phyloP scores from a whole-genome alignment of 2,329 filamentous ascomycete species.

The Escovopsis weberi region DNA sequence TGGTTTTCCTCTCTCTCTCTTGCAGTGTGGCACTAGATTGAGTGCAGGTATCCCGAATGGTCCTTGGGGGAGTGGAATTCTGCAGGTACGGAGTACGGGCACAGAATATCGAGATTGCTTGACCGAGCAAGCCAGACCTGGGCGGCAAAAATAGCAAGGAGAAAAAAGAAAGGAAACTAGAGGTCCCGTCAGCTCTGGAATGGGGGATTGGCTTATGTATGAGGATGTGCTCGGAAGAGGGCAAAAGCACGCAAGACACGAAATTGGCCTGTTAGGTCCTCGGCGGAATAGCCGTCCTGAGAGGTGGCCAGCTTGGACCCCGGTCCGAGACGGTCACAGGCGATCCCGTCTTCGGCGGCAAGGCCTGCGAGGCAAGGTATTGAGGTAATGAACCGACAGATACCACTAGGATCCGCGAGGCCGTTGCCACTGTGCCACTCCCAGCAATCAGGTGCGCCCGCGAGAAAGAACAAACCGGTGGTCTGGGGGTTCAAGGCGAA shows the following conservation, averaged over 20 bases:
- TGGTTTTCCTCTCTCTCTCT: constrained; percentile 1
- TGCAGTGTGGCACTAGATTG: constrained; percentile 6
- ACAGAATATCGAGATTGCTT: constrained; percentile 2
- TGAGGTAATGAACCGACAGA: constrained; percentile 1
- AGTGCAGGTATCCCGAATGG: constrained; percentile 6
- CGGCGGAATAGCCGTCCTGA: constrained; percentile 1
- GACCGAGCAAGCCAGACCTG: constrained; percentile 6
- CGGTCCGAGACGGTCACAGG: constrained; percentile 5
- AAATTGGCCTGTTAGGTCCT: constrained; percentile 2
- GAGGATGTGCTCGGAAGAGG: constrained; percentile 1
- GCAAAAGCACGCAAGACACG: too few species aligned
- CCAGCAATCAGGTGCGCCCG: constrained; percentile 7
- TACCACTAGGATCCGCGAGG: constrained; percentile 2
- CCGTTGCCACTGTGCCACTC: constrained; percentile 5
- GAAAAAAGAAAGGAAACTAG: too few species aligned
- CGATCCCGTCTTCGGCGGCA: constrained; percentile 3
- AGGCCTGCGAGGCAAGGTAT: constrained; percentile 1
- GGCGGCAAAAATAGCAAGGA: background rate
- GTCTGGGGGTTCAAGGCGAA: background rate
- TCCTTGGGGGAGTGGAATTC: constrained; percentile 4
- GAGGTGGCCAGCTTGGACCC: constrained; percentile 3
- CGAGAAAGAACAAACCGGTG: constrained; percentile 2
- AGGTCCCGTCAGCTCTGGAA: constrained; percentile 5
- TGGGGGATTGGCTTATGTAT: constrained; percentile 6
- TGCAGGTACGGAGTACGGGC: background rate